phyloP scores from a whole-genome alignment of 2,329 filamentous ascomycete species.

The Diaporthe velutina region DNA sequence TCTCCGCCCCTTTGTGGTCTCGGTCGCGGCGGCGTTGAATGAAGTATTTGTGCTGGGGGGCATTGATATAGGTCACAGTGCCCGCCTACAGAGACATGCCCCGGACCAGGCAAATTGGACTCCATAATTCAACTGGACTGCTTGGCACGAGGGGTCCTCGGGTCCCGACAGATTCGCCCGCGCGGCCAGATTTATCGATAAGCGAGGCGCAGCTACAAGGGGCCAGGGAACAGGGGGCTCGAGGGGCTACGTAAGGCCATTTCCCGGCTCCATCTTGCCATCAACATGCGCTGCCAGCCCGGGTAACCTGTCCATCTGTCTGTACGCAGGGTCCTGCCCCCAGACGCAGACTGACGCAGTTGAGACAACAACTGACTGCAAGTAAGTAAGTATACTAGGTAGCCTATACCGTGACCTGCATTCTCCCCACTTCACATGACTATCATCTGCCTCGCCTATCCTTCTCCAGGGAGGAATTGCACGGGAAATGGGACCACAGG shows the following conservation, averaged over 20 bases:
- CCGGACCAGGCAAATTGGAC: slow-evolving; percentile 28
- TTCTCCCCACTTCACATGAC: neutral
- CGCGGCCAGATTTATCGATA: slow-evolving; percentile 32
- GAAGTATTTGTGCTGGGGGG: slow-evolving; percentile 12
- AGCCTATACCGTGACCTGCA: no score
- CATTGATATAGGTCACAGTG: slow-evolving; percentile 24
- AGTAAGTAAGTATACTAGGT: no score
- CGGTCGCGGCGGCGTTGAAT: neutral
- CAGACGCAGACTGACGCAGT: neutral
- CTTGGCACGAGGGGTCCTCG: slow-evolving; percentile 33
- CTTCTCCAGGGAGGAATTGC: neutral
- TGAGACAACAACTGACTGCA: neutral
- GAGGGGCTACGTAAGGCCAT: slow-evolving; percentile 19
- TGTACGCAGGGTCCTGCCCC: neutral
- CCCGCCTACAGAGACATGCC: neutral
- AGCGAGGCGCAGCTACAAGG: slow-evolving; percentile 25
- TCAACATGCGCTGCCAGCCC: slow-evolving; percentile 4
- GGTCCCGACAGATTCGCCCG: slow-evolving; percentile 24
- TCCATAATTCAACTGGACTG: slow-evolving; percentile 8
- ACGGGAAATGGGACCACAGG: neutral
- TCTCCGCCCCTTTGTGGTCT: neutral
- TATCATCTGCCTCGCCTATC: neutral
- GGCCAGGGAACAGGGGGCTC: neutral
- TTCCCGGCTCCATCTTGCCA: slow-evolving; percentile 12
- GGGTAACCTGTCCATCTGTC: neutral